Evolutionary conservation across 768 basidiomycete genomes (phyloP), one percentile per base, ranked within the genome.

Genomic region (Rubroboletus pulcherrimus): DNA sequence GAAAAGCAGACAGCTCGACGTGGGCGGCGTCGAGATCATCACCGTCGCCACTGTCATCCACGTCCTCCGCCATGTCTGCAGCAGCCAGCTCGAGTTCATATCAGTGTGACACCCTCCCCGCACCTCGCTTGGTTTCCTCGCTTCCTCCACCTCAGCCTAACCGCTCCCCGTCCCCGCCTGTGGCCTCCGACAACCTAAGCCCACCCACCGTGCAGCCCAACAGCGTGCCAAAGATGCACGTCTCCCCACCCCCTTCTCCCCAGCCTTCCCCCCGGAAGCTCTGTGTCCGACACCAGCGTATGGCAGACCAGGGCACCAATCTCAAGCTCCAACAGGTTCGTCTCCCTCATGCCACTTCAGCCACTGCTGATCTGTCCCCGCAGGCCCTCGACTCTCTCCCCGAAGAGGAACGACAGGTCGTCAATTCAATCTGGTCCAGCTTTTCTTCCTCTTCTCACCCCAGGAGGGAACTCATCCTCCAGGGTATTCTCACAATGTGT

Each of bases 401-500:
- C 0, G 74, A 93, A 17, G 79, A 85, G 53, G 96, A 98, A 60
- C 82, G 96, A 41, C 84, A 92, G 68, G 84, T 87, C 31, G 87
- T 98, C 70, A 98, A 87, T 65, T 81, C 89, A 5, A 84, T 98
- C 63, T 99, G 97, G 97, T 90, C 94, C 60, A 93, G 86, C 65
- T 99, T 99, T 74, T 96, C 93, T 19, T 91, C 92, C 1, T 96
- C 96, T 2, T 86, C 93, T 0, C 93, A 98, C 65, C 84, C 89
- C 6, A 85, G 91, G 35, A 83, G 97, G 37, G 92, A 90, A 52
- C 85, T 98, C 69, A 98, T 98, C 68, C 87, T 99, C 47, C 92
- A 91, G 65, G 97, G 97, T 39, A 82, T 99, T 55, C 85, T 99
- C 62, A 98, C 97, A 15, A 98, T 99, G 93, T 98, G 95, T 72